Base-by-base conservation (phyloP, 192 early-diverging fungal genomes). In the Coemansia sp. region DNA sequence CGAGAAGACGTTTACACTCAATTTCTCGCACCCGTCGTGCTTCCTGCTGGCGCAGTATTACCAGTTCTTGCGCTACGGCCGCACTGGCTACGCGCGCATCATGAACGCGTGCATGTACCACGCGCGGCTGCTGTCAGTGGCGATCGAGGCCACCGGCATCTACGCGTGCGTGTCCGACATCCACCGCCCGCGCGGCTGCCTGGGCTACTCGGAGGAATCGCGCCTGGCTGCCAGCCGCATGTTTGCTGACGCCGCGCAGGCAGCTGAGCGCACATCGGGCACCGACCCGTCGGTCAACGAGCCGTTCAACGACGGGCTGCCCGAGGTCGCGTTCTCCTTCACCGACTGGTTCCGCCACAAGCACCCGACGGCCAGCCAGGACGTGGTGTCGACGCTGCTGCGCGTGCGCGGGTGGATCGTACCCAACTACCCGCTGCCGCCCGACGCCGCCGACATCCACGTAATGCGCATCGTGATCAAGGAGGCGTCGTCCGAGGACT, bases 41-140 rank as follows among this genome's bases (percentile, higher is more conserved):
- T 87, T 85, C 63, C 85, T 93, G 62, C 87, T 94, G 48, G 91
- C 84, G n/a, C 91, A 93, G 73, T 94, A 94, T 73, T 94, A 93
- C 77, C 85, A 87, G 56, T 85, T 94, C 25, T 83, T 93, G 50
- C 85, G 91, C 48, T 84, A 89, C 30, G 93, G 91, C 0, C 74
- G 79, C 28, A 60, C 71, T 20, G 93, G 93, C 0, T 93, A 86
- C 75, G 65, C 73, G 32, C 83, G 86, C 60, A 88, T 94, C 49
- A 90, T 92, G 85, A 80, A 67, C 56, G 85, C 80, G 17, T 75
- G 87, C 34, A 68, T 86, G 61, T 61, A 64, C 30, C 87, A 84
- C 61, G 85, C 89, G n/a, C 77, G 84, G 17, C 68, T 85, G 54
- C 60, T 92, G 25, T 83, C 84, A 17, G 72, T 72, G 1, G 67